Base-by-base conservation (phyloP, 2,329 filamentous ascomycete genomes). In the Fusarium torulosum region DNA sequence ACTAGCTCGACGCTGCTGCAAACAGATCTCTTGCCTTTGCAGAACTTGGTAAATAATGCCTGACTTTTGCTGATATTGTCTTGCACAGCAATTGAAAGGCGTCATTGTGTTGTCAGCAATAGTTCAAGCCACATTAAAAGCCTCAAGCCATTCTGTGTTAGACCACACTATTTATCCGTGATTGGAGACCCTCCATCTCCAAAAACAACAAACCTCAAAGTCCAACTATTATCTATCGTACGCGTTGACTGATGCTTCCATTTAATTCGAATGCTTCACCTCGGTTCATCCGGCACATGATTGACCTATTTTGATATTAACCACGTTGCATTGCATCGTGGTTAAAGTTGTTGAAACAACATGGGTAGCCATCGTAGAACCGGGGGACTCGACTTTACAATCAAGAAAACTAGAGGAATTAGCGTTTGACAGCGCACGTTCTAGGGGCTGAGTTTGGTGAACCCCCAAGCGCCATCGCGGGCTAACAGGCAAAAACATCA, bases 181-280 rank as follows among this genome's bases (percentile, higher is more conserved):
- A 59, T 42, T 53, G 64, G 59, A 72, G n/a, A 17, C 60, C 47
- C 71, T 62, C 67, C 45, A 56, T 57, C 38, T 20, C 49, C 59
- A 41, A 54, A 64, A 62, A 53, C 63, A 58, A 56, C 55, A 58
- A 58, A 43, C 62, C 25, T 20, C 42, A 62, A 61, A 9, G 20
- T 27, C 35, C 40, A 62, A 40, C 6, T 20, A 44, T 42, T 40
- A 42, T 53, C 43, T 58, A 38, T 37, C 42, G 45, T 19, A 35
- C 43, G 27, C 27, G 31, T 21, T n/a, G 42, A 46, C 42, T 57
- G 54, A 57, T 52, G 57, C 60, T 23, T 38, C 15, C 33, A 19
- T 23, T 19, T 9, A 23, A 29, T 41, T 29, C n/a, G 38, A 42
- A 53, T 56, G 37, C 37, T 37, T 62, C 42, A 42, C 53, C 53